Base-by-base conservation (phyloP, 768 basidiomycete species). In the Dioszegia hungarica region DNA sequence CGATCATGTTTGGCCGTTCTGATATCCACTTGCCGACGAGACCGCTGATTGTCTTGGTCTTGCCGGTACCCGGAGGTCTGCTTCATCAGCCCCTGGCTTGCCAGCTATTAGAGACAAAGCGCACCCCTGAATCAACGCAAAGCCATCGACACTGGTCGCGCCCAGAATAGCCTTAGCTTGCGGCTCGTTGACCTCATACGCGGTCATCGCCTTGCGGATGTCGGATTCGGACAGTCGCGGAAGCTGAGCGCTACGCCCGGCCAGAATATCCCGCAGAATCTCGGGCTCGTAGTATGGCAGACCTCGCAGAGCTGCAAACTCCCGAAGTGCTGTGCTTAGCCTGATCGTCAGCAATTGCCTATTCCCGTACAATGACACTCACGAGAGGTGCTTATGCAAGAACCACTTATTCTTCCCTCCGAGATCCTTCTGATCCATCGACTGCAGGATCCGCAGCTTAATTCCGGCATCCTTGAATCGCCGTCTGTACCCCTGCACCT, bases 11-110 rank as follows among this genome's bases (percentile, higher is more conserved):
- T 0, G 45, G 28, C 6, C 87, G 85, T 36, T 79, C 81, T 2
- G 86, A 82, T 36, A 95, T 73, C 70, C 87, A 90, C 3, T 86
- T 83, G 38, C 89, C 85, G 5, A 95, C 87, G n/a, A 99, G 80
- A 20, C 90, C 91, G 64, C 90, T 90, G 60, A 99, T 98, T 0
- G 95, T 99, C 20, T 90, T 94, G 9, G 95, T 99, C 78, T 99
- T 99, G 12, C 95, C 95, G 0, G 95, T 99, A 53, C 95, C 95
- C 1, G 95, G 95, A 33, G 95, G 95, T 22, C 94, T 93, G 61
- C 38, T 25, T 29, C 40, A 29, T 60, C 39, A 57, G 49, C 27
- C 15, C 17, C 28, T 15, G 27, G 2, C 20, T 40, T 5, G 2
- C 34, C 54, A 19, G n/a, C 46, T 20, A 29, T 24, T 19, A 14